Conservation (phyloP, 2,329 filamentous ascomycete genomes). For the Phyllosticta paracitricarpa region DNA sequence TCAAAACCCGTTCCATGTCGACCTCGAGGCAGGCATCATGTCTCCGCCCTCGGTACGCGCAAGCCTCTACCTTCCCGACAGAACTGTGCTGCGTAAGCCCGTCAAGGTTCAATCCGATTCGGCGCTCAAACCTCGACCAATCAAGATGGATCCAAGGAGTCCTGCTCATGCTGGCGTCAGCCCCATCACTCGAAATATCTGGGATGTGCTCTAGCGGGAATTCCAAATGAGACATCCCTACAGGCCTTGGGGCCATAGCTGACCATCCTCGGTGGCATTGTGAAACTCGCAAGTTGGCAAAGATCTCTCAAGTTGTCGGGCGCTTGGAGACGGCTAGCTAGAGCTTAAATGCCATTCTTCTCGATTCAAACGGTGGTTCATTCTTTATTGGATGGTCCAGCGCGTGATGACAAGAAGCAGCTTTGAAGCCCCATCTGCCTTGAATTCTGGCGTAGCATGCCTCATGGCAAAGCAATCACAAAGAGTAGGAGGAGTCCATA, state of each 20-base stretch:
- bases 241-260: background rate
- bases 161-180: slow-evolving; percentile 64
- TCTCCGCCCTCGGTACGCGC: slow-evolving; percentile 22
- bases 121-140: background rate
- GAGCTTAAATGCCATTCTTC: background rate
- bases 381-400: background rate
- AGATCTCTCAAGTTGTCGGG: background rate
- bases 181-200: slow-evolving; percentile 68
- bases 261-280: background rate
- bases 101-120: slow-evolving; percentile 37
- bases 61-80: slow-evolving; percentile 15
- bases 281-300: background rate
- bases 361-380: background rate
- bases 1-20: slow-evolving; percentile 34
- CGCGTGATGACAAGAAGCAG: background rate
- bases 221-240: background rate
- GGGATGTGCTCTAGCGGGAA: slow-evolving; percentile 53
- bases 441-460: background rate
- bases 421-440: background rate
- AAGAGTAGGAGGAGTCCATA: background rate
- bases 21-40: slow-evolving; percentile 18
- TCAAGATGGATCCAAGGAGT: slow-evolving; percentile 54
- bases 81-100: slow-evolving; percentile 20
- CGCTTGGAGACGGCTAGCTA: background rate
- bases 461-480: background rate